phyloP scores from a whole-genome alignment of 306 rosid genomes.

The Bauhinia variegata region DNA sequence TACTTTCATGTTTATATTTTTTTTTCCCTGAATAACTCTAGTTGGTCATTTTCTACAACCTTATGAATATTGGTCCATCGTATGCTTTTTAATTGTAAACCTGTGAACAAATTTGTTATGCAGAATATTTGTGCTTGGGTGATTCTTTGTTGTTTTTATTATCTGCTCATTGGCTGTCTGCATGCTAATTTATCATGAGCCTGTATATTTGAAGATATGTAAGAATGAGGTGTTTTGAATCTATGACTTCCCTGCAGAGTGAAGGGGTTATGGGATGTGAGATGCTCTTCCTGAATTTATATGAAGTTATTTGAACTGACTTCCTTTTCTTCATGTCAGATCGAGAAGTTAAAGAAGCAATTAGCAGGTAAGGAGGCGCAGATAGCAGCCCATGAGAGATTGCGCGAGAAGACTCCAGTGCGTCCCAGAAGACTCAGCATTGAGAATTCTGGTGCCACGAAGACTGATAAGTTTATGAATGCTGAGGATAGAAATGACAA shows the following conservation, averaged over 20 bases:
- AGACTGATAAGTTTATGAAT: slow-evolving; percentile 46
- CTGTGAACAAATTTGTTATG: too few species aligned
- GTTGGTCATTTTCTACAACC: background rate
- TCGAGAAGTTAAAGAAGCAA: slow-evolving; percentile 78
- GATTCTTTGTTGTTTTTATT: background rate
- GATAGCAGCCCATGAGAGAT: slow-evolving; percentile 37
- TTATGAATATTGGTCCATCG: too few species aligned
- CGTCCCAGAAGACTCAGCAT: slow-evolving; percentile 72
- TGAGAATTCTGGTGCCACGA: slow-evolving; percentile 61
- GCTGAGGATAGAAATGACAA: slow-evolving; percentile 49
- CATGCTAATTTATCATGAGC: slow-evolving; percentile 9
- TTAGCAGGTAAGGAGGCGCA: slow-evolving; percentile 68
- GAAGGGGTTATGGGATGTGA: too few species aligned
- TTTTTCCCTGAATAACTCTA: background rate
- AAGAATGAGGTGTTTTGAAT: background rate
- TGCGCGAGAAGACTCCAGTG: slow-evolving; percentile 69
- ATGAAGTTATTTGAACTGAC: background rate
- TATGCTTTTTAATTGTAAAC: too few species aligned
- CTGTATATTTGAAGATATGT: background rate
- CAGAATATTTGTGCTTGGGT: too few species aligned
- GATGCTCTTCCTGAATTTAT: too few species aligned
- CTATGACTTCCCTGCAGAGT: too few species aligned
- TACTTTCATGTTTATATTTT: background rate
- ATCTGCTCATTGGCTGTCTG: background rate
- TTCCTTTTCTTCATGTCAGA: slow-evolving; percentile 43